Base-by-base conservation (phyloP, 164 flowering plant genomes). In the Malania oleifera region DNA sequence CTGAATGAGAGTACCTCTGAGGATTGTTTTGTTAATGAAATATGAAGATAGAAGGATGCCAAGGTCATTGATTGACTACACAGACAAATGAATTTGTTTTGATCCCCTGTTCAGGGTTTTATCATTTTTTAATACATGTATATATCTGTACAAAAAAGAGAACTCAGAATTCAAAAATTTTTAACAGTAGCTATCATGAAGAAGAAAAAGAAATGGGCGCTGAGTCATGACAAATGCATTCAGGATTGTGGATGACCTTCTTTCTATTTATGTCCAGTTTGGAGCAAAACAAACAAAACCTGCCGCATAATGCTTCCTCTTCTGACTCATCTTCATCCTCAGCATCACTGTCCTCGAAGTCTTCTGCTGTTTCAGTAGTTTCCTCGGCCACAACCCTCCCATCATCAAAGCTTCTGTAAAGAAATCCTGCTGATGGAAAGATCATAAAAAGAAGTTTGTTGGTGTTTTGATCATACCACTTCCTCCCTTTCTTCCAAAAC, bases 211-310 rank as follows among this genome's bases (percentile, higher is more conserved):
- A 63, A 4, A 34, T 28, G 15, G 71, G 65, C 37, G 76, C 65
- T 17, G 73, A 50, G 13, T 29, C 48, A 61, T 67, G 68, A 59
- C 96, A 88, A 19, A 52, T 74, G 62, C 96, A 88, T 7, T 66
- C 81, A 0, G 71, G 77, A 48, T 80, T 71, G 34, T 88, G 92
- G 17, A 79, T 59, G 26, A 45, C 82, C 60, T 25, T 69, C 53
- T 66, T 78, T 64, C 62, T 69, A 17, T 45, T 66, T 12, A 63
- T 60, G 63, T 85, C 90, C 19, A 88, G 67, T 60, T 82, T 80
- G 18, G 88, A 70, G 52, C 96, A 88, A 55, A 76, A 80, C 37
- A 85, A 73, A 59, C 96, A 88, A 47, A 71, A 88, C 29, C 48
- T 54, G 7, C 82, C 79, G 13, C 28, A 37, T 27, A 44, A 52